Evolutionary conservation across 2,329 filamentous ascomycete species (phyloP).

Genomic region (Diaporthe sp.): DNA sequence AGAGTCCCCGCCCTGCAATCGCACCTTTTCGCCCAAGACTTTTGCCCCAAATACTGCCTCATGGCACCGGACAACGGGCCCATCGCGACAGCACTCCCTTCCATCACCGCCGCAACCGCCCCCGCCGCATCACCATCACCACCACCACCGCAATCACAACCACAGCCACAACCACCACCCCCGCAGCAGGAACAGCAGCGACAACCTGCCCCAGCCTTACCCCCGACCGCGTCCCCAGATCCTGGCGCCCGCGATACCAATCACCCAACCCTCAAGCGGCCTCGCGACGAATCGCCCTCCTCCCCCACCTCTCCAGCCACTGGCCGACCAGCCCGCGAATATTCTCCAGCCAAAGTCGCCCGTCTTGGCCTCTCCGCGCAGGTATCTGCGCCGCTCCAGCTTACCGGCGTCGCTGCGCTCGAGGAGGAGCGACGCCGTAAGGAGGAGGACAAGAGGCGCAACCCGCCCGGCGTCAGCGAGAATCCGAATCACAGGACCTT

Average conservation of each 20-base stretch:
- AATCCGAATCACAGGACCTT: slow-evolving; percentile 67
- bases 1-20: slow-evolving; percentile 1
- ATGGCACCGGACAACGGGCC: slow-evolving; percentile 69
- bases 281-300: slow-evolving; percentile 59
- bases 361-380: slow-evolving; percentile 57
- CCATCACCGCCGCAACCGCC: slow-evolving; percentile 51
- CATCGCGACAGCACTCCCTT: slow-evolving; percentile 65
- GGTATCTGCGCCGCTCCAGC: slow-evolving; percentile 57
- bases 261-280: slow-evolving; percentile 59
- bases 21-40: not conserved
- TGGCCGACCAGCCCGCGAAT: slow-evolving; percentile 50
- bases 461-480: slow-evolving; percentile 61
- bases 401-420: slow-evolving; percentile 67
- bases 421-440: slow-evolving; percentile 65
- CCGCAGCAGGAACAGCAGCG: slow-evolving; percentile 50
- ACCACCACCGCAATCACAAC: slow-evolving; percentile 56
- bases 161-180: slow-evolving; percentile 51
- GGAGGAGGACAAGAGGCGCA: slow-evolving; percentile 58
- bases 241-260: slow-evolving; percentile 54
- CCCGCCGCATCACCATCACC: slow-evolving; percentile 53
- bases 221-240: slow-evolving; percentile 54
- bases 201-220: slow-evolving; percentile 46
- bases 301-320: slow-evolving; percentile 44
- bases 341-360: slow-evolving; percentile 67
- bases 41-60: slow-evolving; percentile 39